Evolutionary conservation across 345 rosid species (phyloP).

Genomic region (thale cress (Arabidopsis thaliana)): TAIR10.1 NC_003075.7:18047501-18048000

Average conservation of each 20-base stretch:
- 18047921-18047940: neutral
- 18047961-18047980: conserved; percentile 60
- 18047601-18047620: conserved; percentile 98
- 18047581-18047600: conserved; percentile 85
- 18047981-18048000: conserved; percentile 95
- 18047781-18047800: conserved; percentile 98
- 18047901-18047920: conserved; percentile 11
- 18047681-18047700: conserved; percentile 2
- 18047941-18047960: neutral
- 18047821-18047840: conserved; percentile 87
- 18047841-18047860: conserved; percentile 99
- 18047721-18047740: conserved; percentile 90
- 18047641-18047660: conserved; percentile 56
- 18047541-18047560: conserved; percentile 86
- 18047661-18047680: conserved; percentile 28
- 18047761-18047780: conserved; percentile 91
- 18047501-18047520: conserved; percentile 90
- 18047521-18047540: conserved; percentile 84
- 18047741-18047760: conserved; percentile 93
- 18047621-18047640: conserved; percentile 95
- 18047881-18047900: conserved; percentile 59
- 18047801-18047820: conserved; percentile 92
- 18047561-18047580: conserved; percentile 96
- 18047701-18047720: conserved; percentile 68
- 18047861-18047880: conserved; percentile 98